Percentiles rank a stretch among this genome's conserved stretches.
Evolutionary conservation across 257 asterid genomes (phyloP).

Genomic region (Nicotiana sylvestris): DNA sequence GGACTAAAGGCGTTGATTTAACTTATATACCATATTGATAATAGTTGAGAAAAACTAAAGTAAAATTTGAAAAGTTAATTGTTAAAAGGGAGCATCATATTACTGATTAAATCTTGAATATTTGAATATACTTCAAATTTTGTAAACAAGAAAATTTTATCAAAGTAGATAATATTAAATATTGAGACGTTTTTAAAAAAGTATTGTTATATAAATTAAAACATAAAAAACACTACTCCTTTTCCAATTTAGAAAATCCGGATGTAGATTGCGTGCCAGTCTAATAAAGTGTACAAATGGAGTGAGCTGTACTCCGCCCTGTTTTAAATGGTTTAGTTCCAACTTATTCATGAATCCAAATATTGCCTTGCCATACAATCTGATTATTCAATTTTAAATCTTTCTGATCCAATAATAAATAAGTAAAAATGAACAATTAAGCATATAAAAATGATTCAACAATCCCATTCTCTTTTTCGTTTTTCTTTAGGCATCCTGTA

Average conservation of each 20-base stretch:
- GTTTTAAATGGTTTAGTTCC: slow-evolving; percentile 16
- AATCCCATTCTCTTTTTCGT: neutral
- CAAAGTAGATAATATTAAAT: too few relatives aligned
- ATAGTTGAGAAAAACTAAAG: too few relatives aligned
- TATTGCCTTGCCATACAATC: slow-evolving; percentile 10
- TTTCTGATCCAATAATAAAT: neutral
- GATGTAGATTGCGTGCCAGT: slow-evolving; percentile 1
- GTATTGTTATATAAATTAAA: too few relatives aligned
- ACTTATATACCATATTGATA: too few relatives aligned
- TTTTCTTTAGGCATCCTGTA: neutral
- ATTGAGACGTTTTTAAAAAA: too few relatives aligned
- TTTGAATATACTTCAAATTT: too few relatives aligned
- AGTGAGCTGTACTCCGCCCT: slow-evolving; percentile 34
- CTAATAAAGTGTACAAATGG: slow-evolving; percentile 19
- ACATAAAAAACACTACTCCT: neutral
- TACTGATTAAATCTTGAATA: too few relatives aligned
- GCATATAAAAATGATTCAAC: neutral
- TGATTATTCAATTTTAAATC: neutral
- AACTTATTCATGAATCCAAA: slow-evolving; percentile 15
- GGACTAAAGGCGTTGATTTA: too few relatives aligned
- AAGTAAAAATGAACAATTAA: too few relatives aligned
- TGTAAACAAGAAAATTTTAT: too few relatives aligned
- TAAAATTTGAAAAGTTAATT: too few relatives aligned
- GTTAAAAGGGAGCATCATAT: too few relatives aligned
- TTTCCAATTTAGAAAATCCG: neutral